phyloP scores from a whole-genome alignment of 2,329 filamentous ascomycete genomes.

The Aspergillus ochraceoroseus region DNA sequence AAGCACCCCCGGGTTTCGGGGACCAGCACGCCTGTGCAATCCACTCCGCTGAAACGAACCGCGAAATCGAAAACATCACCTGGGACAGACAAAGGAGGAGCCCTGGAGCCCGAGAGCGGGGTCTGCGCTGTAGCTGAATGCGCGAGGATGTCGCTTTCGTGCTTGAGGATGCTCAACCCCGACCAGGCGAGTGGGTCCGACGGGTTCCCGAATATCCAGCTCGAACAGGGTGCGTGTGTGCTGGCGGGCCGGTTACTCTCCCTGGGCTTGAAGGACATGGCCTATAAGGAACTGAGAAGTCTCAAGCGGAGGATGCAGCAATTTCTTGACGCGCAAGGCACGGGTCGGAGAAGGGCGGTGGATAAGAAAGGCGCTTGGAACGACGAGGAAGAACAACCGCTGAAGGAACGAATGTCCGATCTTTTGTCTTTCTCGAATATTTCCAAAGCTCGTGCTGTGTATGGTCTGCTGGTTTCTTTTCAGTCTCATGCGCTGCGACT shows the following conservation, averaged over 20 bases:
- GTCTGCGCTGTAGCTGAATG: constrained; percentile 38
- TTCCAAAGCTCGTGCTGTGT: constrained; percentile 24
- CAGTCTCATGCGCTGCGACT: constrained; percentile 41
- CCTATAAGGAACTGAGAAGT: constrained; percentile 39
- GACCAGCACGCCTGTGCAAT: constrained; percentile 25
- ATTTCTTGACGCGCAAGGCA: constrained; percentile 24
- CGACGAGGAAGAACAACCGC: constrained; percentile 24
- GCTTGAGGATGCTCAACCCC: constrained; percentile 34
- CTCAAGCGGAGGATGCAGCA: constrained; percentile 38
- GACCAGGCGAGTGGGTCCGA: constrained; percentile 23
- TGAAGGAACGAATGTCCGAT: constrained; percentile 37
- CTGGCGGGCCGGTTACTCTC: constrained; percentile 41
- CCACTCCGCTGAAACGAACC: constrained; percentile 32
- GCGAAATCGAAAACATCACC: constrained; percentile 17
- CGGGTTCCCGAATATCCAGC: constrained; percentile 33
- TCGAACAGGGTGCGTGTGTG: constrained; percentile 43
- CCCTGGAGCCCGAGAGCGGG: constrained; percentile 21
- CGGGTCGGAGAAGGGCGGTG: constrained; percentile 17
- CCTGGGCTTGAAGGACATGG: constrained; percentile 39
- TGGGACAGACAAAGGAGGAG: too few species aligned
- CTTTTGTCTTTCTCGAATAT: constrained; percentile 36
- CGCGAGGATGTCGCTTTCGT: constrained; percentile 38
- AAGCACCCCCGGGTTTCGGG: constrained; percentile 25
- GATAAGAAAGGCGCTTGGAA: constrained; percentile 16
- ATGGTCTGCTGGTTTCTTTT: constrained; percentile 36